Evolutionary conservation across 805 yeast species (phyloP).

Genomic region (Metschnikowia baotianmanensis): DNA sequence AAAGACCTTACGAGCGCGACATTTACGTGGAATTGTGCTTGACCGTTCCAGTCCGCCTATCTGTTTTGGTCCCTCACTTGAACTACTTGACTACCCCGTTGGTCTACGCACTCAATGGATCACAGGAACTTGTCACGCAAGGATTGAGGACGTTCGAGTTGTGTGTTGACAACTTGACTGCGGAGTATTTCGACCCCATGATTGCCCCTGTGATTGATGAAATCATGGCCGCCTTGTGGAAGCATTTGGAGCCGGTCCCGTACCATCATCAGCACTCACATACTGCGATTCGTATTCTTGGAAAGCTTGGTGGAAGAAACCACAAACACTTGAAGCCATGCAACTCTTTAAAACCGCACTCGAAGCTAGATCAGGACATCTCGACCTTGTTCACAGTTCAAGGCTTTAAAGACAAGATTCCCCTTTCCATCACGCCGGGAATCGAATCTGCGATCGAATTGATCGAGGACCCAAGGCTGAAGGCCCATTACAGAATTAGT

Average conservation of each 20-base stretch:
- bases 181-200: constrained; percentile 95
- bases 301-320: constrained; percentile 95
- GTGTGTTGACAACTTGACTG: constrained; percentile 94
- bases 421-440: constrained; percentile 82
- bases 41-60: constrained; percentile 92
- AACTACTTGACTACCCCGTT: constrained; percentile 87
- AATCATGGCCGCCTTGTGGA: constrained; percentile 91
- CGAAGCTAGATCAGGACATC: constrained; percentile 63
- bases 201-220: constrained; percentile 95
- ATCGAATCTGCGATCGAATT: constrained; percentile 73
- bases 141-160: constrained; percentile 92
- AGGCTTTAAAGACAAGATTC: constrained; percentile 57
- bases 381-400: constrained; percentile 67
- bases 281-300: constrained; percentile 87
- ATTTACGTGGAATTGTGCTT: constrained; percentile 92
- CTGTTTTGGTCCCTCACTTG: constrained; percentile 90
- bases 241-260: constrained; percentile 86
- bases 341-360: constrained; percentile 54
- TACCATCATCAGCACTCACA: constrained; percentile 94
- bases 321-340: constrained; percentile 81
- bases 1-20: constrained; percentile 88
- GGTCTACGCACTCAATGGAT: constrained; percentile 84
- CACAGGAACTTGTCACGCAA: constrained; percentile 89
- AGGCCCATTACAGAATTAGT: constrained; percentile 66
- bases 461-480: constrained; percentile 62